These are phyloP conservation scores for Thielaviopsis euricoi DNA, from an alignment of 2,329 filamentous ascomycete species.

Conservation along the genomic window DNA sequence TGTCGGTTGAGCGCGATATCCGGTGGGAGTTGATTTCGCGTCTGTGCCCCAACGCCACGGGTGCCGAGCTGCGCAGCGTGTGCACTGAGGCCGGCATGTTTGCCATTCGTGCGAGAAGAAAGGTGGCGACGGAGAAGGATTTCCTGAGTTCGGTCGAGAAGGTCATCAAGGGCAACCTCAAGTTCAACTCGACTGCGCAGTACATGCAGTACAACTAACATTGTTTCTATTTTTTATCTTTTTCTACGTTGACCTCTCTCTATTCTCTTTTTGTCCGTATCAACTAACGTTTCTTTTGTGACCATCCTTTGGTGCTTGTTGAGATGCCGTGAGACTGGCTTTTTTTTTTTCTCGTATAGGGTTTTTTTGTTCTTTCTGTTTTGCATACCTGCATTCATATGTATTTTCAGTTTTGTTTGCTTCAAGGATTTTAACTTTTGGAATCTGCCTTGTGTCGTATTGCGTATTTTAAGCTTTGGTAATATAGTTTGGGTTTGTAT, in stretches of 20 bases:
- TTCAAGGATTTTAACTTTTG: no score
- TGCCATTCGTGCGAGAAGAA: slow-evolving; percentile 81
- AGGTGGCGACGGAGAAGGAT: slow-evolving; percentile 98
- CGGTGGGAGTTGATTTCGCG: slow-evolving; percentile 97
- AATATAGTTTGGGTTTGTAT: no score
- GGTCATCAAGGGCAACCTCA: slow-evolving; percentile 97
- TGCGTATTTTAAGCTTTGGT: no score
- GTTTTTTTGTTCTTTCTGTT: not conserved
- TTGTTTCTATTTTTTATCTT: slow-evolving; percentile 1
- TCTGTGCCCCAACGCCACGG: slow-evolving; percentile 91
- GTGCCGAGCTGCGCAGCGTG: slow-evolving; percentile 88
- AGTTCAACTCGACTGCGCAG: slow-evolving; percentile 96
- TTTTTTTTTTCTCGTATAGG: no score
- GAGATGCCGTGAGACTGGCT: no score
- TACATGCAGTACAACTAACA: slow-evolving; percentile 98
- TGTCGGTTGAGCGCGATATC: slow-evolving; percentile 98
- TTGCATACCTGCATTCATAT: not conserved
- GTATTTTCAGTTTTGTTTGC: no score
- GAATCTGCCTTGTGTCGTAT: no score
- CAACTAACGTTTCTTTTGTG: not conserved
- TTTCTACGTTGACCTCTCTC: not conserved
- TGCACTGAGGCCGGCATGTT: slow-evolving; percentile 99
- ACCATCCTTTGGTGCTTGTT: no score
- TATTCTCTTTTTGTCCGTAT: not conserved
- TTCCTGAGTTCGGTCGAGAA: slow-evolving; percentile 97